Base-by-base conservation (phyloP, 2,329 filamentous ascomycete species). In the Tolypocladium inflatum region DNA sequence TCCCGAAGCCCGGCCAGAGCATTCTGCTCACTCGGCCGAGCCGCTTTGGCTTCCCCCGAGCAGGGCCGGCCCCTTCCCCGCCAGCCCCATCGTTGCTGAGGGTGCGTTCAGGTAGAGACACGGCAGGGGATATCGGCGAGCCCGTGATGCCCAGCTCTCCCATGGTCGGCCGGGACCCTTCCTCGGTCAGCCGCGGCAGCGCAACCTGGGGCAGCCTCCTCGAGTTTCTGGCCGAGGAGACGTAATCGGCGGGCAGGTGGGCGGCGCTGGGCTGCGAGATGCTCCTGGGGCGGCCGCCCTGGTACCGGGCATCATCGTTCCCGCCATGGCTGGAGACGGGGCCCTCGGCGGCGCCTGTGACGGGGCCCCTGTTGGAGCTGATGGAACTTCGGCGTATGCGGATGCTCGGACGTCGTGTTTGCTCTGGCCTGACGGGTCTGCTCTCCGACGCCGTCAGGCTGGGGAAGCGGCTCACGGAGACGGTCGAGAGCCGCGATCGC, bases 141-240 rank as follows among this genome's bases (percentile, higher is more conserved):
- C 58, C 57, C 0, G 58, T 53, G 2, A 69, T 50, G 0, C 67
- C 70, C 37, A 76, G 58, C 45, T 75, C 73, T 2, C 69, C 66
- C 58, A 73, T 63, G 17, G 66, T 73, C 2, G 73, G 73, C 0
- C 73, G 66, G 0, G 60, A 57, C 10, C 73, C 72, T 59, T 76
- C 73, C 48, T 76, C 73, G 0, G 73, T 76, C 52, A 76, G 62
- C 43, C 73, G 70, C 15, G 73, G 73, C 65, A 76, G 62, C 41
- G 70, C 68, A 6, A 65, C 55, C 55, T 72, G 71, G n/a, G 68
- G 69, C 10, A 65, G 60, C 35, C 68, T 63, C 42, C 70, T 62
- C 26, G 69, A 70, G 55, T 69, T 66, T 15, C 71, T 63, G 23
- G 66, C 65, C 7, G 65, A 42, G 15, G 59, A 58, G n/a, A 59